phyloP scores from a whole-genome alignment of 371 early-diverging fungal species.

The Mucor sp. region DNA sequence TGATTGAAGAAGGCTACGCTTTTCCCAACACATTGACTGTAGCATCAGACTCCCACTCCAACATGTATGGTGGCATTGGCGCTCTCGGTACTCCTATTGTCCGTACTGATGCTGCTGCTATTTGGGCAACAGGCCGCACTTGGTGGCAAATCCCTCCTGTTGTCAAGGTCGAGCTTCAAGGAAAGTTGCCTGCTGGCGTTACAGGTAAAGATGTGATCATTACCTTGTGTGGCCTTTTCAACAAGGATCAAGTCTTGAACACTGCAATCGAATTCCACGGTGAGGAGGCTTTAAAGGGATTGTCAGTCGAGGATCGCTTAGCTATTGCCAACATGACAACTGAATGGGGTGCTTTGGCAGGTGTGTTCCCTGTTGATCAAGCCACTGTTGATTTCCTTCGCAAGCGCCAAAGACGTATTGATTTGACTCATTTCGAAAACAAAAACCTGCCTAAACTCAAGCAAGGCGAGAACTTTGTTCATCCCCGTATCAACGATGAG shows the following conservation, averaged over 20 bases:
- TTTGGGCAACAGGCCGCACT: constrained; percentile 96
- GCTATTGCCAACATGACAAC: constrained; percentile 98
- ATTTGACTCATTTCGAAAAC: constrained; percentile 54
- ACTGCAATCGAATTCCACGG: constrained; percentile 93
- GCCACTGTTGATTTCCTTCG: constrained; percentile 73
- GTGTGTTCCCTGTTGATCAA: constrained; percentile 92
- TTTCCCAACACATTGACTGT: constrained; percentile 92
- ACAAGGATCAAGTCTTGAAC: constrained; percentile 91
- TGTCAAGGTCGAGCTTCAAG: constrained; percentile 81
- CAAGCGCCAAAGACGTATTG: constrained; percentile 63
- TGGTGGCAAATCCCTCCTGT: constrained; percentile 99
- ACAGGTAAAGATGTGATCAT: constrained; percentile 97
- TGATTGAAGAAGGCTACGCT: constrained; percentile 96
- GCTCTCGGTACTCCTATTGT: constrained; percentile 95
- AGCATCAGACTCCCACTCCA: constrained; percentile 97
- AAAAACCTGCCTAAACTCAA: constrained; percentile 45
- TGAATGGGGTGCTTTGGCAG: constrained; percentile 98
- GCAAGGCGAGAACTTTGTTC: constrained; percentile 49
- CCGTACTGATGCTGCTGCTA: constrained; percentile 95
- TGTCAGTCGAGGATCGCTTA: constrained; percentile 88
- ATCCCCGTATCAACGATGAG: constrained; percentile 74
- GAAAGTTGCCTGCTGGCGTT: constrained; percentile 74
- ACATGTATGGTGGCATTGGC: constrained; percentile 97
- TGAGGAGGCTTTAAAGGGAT: constrained; percentile 57
- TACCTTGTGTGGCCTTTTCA: constrained; percentile 84